Percentiles rank a stretch among this genome's conserved stretches.
phyloP scores from a whole-genome alignment of 1,139 yeast genomes.

The Debaryomyces fabryi region DNA sequence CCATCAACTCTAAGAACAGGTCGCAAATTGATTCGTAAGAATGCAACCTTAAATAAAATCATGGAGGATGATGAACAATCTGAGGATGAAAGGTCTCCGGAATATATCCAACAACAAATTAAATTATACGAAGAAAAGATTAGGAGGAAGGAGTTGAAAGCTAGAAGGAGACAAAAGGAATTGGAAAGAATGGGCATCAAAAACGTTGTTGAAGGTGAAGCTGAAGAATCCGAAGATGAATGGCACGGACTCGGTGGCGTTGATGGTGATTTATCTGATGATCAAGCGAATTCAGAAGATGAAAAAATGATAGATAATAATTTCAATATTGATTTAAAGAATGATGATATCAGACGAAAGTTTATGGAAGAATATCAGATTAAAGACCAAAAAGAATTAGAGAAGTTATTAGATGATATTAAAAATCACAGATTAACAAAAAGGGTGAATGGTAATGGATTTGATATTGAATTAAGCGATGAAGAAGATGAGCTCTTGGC shows the following conservation, averaged over 20 bases:
- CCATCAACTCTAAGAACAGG: slow-evolving; percentile 32
- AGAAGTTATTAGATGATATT: slow-evolving; percentile 76
- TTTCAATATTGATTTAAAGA: slow-evolving; percentile 58
- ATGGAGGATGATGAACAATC: slow-evolving; percentile 20
- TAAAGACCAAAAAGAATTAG: slow-evolving; percentile 70
- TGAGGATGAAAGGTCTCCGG: slow-evolving; percentile 29
- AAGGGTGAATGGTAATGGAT: slow-evolving; percentile 55
- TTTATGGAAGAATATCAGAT: slow-evolving; percentile 70
- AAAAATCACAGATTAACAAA: slow-evolving; percentile 80
- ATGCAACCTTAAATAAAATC: slow-evolving; percentile 15
- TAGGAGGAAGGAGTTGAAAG: slow-evolving; percentile 40
- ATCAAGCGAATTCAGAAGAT: slow-evolving; percentile 70
- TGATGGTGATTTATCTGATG: slow-evolving; percentile 70
- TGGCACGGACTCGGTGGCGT: slow-evolving; percentile 89
- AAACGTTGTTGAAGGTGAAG: slow-evolving; percentile 76
- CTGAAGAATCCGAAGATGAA: slow-evolving; percentile 96
- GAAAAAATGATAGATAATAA: slow-evolving; percentile 82
- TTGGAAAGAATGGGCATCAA: slow-evolving; percentile 54
- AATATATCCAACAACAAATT: slow-evolving; percentile 30
- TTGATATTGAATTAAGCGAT: slow-evolving; percentile 67
- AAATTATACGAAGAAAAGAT: slow-evolving; percentile 42
- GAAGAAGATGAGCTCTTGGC: slow-evolving; percentile 66
- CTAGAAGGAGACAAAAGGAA: slow-evolving; percentile 46
- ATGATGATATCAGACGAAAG: slow-evolving; percentile 60
- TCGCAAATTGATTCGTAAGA: slow-evolving; percentile 23